These are phyloP conservation scores for Cymodocea nodosa DNA, from an alignment of 116 monocot species.

Conservation along the genomic window DNA sequence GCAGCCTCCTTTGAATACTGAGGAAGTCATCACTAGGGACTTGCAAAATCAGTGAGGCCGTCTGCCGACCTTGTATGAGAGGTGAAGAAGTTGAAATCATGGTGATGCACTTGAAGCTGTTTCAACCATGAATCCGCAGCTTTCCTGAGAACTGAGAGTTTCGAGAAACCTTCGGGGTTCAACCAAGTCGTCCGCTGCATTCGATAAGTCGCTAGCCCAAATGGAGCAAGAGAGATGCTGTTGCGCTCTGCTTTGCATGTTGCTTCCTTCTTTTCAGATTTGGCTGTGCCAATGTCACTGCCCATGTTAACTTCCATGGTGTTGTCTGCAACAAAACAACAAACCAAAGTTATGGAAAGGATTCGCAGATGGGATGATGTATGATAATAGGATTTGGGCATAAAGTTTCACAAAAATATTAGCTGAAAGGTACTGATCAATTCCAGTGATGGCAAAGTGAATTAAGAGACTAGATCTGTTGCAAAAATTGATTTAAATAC, in stretches of 20 bases:
- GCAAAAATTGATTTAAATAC: too few relatives aligned
- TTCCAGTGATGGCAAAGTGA: too few relatives aligned
- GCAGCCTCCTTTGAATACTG: too few relatives aligned
- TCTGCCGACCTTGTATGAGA: constrained; percentile 1
- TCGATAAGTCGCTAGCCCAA: constrained; percentile 65
- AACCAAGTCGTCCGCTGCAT: constrained; percentile 54
- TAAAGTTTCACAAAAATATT: background rate
- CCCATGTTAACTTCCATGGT: background rate
- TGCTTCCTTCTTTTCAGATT: background rate
- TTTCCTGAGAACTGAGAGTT: constrained; percentile 22
- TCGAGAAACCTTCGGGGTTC: constrained; percentile 30
- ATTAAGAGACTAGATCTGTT: too few relatives aligned
- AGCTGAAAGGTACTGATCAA: too few relatives aligned
- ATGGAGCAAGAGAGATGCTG: constrained; percentile 36
- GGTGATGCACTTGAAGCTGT: constrained; percentile 44
- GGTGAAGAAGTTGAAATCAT: constrained; percentile 55
- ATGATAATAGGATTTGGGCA: too few relatives aligned
- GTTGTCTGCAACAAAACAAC: background rate
- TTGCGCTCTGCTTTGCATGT: constrained; percentile 1
- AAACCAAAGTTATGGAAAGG: background rate
- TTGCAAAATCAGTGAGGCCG: too few relatives aligned
- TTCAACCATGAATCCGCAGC: constrained; percentile 61
- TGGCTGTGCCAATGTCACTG: background rate
- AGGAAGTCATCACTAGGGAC: too few relatives aligned
- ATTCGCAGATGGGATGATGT: background rate